phyloP scores from a whole-genome alignment of 768 basidiomycete species.

The Hemileccinum rubropunctum region DNA sequence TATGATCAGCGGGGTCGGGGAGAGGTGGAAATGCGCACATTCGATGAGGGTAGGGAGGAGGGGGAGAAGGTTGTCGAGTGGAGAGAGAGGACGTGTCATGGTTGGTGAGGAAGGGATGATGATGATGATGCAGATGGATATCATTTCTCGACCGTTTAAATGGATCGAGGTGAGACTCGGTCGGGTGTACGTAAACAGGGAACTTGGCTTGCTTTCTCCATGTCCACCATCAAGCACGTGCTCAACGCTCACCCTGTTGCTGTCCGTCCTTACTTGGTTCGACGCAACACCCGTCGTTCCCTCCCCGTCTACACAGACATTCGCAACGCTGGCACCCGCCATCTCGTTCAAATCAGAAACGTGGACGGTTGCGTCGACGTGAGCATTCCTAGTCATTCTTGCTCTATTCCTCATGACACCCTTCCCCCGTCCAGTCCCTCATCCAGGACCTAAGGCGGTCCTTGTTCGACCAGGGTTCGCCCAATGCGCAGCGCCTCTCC shows the following conservation, averaged over 20 bases:
- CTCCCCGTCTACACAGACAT: slow-evolving; percentile 77
- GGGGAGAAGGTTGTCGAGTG: slow-evolving; percentile 20
- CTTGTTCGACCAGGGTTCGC: slow-evolving; percentile 47
- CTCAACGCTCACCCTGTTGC: too few relatives aligned
- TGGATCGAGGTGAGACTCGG: background rate
- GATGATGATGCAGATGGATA: background rate
- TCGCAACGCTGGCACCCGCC: slow-evolving; percentile 60
- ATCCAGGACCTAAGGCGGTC: slow-evolving; percentile 47
- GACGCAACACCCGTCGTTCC: slow-evolving; percentile 62
- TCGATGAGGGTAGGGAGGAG: too few relatives aligned
- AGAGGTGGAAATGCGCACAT: background rate
- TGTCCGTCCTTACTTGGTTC: too few relatives aligned
- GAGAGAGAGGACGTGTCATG: slow-evolving; percentile 13
- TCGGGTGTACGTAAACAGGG: slow-evolving; percentile 1
- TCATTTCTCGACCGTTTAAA: background rate
- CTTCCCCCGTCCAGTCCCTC: slow-evolving; percentile 1
- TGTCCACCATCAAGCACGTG: slow-evolving; percentile 19
- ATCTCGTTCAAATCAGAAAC: slow-evolving; percentile 61
- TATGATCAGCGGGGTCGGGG: background rate
- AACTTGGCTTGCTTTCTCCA: slow-evolving; percentile 1
- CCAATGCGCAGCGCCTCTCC: slow-evolving; percentile 48
- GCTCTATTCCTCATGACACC: too few relatives aligned
- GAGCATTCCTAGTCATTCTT: slow-evolving; percentile 24
- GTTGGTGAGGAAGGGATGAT: background rate
- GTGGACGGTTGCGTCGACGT: slow-evolving; percentile 64